These are phyloP conservation scores for Pugionium dolabratum DNA, from an alignment of 345 rosid species.

Conservation along the genomic window DNA sequence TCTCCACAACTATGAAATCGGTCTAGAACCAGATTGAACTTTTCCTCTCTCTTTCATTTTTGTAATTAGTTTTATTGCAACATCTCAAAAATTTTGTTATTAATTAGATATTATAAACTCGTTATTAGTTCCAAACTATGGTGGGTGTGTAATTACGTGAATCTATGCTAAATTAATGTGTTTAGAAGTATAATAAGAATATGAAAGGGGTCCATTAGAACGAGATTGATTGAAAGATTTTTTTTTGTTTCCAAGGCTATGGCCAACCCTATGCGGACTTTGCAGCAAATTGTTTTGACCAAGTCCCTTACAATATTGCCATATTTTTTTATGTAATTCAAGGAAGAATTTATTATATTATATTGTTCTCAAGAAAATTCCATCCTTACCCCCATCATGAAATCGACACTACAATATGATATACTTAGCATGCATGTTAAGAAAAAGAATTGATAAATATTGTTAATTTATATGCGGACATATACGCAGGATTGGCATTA, in stretches of 20 bases:
- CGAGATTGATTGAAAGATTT: conserved; percentile 12
- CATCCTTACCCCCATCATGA: conserved; percentile 29
- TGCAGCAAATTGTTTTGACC: conserved; percentile 35
- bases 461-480: too few relatives aligned
- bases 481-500: too few relatives aligned
- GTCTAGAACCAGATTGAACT: conserved; percentile 4
- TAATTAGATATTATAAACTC: too few relatives aligned
- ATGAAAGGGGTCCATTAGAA: conserved; percentile 17
- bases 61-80: neutral
- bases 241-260: conserved; percentile 17
- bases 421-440: conserved; percentile 39
- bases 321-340: neutral
- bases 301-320: conserved; percentile 26
- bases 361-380: neutral
- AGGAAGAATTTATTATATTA: neutral
- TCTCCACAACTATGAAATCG: too few relatives aligned
- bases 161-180: too few relatives aligned
- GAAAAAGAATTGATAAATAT: conserved; percentile 18
- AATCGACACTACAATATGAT: conserved; percentile 28
- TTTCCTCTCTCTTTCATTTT: neutral
- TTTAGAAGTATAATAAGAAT: neutral
- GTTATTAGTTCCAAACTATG: too few relatives aligned
- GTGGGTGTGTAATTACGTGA: too few relatives aligned
- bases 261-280: conserved; percentile 42
- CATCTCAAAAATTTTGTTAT: neutral